phyloP scores from a whole-genome alignment of 1,139 yeast species.

The Hanseniaspora uvarum region DNA sequence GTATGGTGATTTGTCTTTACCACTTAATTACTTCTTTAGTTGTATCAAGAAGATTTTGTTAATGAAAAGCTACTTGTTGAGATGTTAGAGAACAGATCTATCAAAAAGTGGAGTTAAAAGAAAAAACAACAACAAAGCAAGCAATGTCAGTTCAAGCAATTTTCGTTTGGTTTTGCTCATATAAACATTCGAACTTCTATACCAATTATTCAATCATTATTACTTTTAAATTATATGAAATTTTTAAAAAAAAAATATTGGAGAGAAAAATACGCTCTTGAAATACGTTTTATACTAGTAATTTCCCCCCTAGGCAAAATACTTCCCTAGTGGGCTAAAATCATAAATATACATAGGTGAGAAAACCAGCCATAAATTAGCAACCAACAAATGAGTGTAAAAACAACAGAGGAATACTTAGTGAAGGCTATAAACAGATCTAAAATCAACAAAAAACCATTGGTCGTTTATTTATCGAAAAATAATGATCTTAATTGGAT shows the following conservation, averaged over 20 bases:
- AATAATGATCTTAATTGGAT: slow-evolving; percentile 24
- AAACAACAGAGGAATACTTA: background rate
- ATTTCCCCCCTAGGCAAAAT: background rate
- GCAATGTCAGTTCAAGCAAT: no score
- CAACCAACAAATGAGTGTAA: background rate
- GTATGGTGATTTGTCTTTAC: no score
- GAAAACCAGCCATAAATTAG: background rate
- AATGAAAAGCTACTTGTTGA: no score
- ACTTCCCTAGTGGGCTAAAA: no score
- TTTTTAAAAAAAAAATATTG: background rate
- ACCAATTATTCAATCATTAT: background rate
- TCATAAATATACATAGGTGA: no score
- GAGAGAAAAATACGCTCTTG: background rate
- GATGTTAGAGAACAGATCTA: no score
- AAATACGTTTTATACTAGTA: background rate
- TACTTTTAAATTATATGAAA: background rate
- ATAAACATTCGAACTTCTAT: no score
- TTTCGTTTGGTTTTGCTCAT: no score
- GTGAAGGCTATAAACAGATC: slow-evolving; percentile 22
- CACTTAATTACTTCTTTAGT: no score
- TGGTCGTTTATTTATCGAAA: slow-evolving; percentile 23
- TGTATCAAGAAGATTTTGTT: no score
- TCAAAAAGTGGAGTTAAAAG: no score
- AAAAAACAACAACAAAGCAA: no score
- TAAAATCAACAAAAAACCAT: slow-evolving; percentile 23